Evolutionary conservation across 768 basidiomycete species (phyloP), one percentile per base, ranked within the genome.

Genomic region (Hydnomerulius pinastri): DNA sequence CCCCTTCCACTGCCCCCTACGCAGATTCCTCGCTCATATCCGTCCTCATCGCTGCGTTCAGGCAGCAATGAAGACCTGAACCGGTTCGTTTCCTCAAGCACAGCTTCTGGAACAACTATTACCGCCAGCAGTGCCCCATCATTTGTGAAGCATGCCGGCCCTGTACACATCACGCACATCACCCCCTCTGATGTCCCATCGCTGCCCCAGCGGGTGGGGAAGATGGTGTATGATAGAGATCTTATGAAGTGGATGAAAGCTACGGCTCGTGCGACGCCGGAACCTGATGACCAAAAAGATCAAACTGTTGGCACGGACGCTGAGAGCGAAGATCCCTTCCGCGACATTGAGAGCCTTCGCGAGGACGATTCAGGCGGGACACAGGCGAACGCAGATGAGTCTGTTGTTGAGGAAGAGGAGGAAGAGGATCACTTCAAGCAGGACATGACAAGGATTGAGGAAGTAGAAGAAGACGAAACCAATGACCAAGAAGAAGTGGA

Each of bases 41-140:
- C 82, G 23, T 70, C 81, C 7, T 74, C 75, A 17, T 79, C 83
- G 28, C 53, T 82, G 21, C 82, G 78, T 23, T 65, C 75, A 27
- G 72, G 76, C 2, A 71, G 77, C 13, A 81, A 80, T 54, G 85
- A 85, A 15, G 92, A 94, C 63, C 75, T 94, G 38, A 90, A 88
- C 61, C 87, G 94, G 21, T 92, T 91, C 61, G 90, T 95, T 8
- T 95, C 93, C 6, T 87, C 91, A 12, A 91, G 92, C 60, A 94
- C 93, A 8, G 78, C 83, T 27, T 90, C 89, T 4, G 79, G 77
- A 15, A 88, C 87, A 11, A 88, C 86, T 15, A 65, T 87, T 43
- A 88, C 86, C 10, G 73, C 80, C 4, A 82, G 82, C 33, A 89
- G 87, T 57, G 83, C 83, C 0, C 84, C 83, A 1, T 93, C 92